phyloP scores from a whole-genome alignment of 1,284 basidiomycete species.

The Meripilus lineatus region DNA sequence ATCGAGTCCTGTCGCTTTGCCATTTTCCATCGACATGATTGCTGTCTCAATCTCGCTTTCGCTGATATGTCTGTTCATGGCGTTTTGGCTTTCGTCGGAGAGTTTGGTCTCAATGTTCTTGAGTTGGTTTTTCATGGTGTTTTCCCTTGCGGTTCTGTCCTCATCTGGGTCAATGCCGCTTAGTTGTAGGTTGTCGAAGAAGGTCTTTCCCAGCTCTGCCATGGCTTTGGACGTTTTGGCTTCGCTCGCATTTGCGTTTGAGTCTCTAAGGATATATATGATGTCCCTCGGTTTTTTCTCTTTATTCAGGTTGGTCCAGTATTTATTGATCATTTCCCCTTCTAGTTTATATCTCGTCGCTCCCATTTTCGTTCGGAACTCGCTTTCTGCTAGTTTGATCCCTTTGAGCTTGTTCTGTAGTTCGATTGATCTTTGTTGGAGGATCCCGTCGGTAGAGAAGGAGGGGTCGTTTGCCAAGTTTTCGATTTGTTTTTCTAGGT shows the following conservation, averaged over 20 bases:
- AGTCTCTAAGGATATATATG: conserved; percentile 1
- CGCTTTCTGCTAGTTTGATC: neutral
- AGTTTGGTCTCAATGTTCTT: no score
- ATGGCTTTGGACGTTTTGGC: neutral
- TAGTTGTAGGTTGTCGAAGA: conserved; percentile 1
- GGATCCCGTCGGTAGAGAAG: neutral
- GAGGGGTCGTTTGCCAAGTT: neutral
- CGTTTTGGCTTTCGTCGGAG: no score
- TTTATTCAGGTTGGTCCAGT: conserved; percentile 8
- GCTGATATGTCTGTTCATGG: no score
- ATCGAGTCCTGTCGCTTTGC: conserved; percentile 14
- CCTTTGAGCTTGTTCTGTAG: neutral
- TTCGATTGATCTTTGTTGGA: neutral
- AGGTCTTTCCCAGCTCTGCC: conserved; percentile 1
- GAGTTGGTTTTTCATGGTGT: no score
- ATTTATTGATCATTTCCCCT: conserved; percentile 6
- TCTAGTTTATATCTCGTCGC: neutral
- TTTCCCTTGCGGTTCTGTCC: no score
- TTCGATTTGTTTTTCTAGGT: conserved; percentile 1
- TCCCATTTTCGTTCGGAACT: neutral
- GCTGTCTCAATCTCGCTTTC: no score
- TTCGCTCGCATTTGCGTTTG: neutral
- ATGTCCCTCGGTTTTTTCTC: conserved; percentile 6
- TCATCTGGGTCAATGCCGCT: no score
- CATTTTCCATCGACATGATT: no score